Percentiles rank a stretch among this genome's conserved stretches.
Evolutionary conservation across 495 filamentous ascomycete genomes (phyloP).

Genomic region (Aspergillus cristatus): DNA sequence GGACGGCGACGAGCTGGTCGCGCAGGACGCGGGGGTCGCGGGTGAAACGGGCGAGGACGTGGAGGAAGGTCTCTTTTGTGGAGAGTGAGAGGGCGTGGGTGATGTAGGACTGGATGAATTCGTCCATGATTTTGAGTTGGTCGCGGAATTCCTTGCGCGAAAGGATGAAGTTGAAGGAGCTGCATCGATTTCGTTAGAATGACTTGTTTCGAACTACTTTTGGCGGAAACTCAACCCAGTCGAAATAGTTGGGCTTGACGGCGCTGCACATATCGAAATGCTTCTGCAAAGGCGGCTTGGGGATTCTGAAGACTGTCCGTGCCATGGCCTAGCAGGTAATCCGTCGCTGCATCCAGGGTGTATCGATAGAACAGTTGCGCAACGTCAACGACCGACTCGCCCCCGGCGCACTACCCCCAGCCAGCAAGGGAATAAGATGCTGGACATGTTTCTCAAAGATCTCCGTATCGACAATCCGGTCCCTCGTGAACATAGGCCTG

Average conservation of each 20-base stretch:
- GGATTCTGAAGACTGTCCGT: constrained; percentile 59
- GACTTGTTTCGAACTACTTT: not conserved
- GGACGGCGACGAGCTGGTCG: constrained; percentile 70
- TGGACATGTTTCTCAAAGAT: constrained; percentile 71
- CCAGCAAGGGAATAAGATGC: constrained; percentile 54
- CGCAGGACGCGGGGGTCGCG: constrained; percentile 62
- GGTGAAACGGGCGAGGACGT: constrained; percentile 68
- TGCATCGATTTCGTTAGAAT: constrained; percentile 10
- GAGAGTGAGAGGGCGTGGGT: constrained; percentile 52
- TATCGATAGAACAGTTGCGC: constrained; percentile 67
- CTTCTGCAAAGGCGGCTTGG: constrained; percentile 52
- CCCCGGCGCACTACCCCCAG: constrained; percentile 25
- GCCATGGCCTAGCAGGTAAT: constrained; percentile 74
- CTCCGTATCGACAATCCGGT: constrained; percentile 71
- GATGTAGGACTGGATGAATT: constrained; percentile 68
- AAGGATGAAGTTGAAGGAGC: constrained; percentile 46
- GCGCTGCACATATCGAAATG: constrained; percentile 64
- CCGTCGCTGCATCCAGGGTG: constrained; percentile 74
- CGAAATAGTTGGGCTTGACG: constrained; percentile 54
- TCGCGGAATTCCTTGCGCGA: constrained; percentile 49
- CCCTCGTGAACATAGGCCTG: constrained; percentile 73
- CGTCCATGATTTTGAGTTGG: constrained; percentile 58
- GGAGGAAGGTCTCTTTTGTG: constrained; percentile 68
- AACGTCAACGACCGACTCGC: constrained; percentile 54
- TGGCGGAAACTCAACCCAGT: constrained; percentile 38